Conservation (phyloP, 108 stramenopile genomes). For the Aurantiochytrium sp. region DNA sequence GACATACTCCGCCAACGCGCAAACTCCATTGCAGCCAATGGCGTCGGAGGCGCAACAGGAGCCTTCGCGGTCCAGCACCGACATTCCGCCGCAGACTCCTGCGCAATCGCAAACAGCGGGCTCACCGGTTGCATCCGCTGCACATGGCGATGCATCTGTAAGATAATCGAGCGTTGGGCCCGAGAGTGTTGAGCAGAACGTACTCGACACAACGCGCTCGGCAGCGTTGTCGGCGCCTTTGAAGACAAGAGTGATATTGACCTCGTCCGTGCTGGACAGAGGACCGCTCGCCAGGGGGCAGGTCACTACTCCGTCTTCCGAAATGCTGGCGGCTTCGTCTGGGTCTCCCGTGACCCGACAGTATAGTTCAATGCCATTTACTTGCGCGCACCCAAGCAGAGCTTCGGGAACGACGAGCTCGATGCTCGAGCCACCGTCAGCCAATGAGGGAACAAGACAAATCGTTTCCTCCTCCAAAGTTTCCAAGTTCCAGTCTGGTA, state of each 20-base stretch:
- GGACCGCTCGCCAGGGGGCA: neutral
- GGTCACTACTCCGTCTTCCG: neutral
- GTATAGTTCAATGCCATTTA: neutral
- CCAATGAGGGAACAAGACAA: neutral
- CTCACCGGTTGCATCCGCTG: neutral
- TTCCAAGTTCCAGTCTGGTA: neutral
- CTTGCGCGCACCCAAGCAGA: neutral
- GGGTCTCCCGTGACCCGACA: neutral
- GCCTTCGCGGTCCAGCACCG: neutral
- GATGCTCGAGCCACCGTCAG: neutral
- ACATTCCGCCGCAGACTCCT: neutral
- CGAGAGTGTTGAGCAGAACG: neutral
- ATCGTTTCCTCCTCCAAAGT: neutral
- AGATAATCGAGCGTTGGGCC: conserved; percentile 5
- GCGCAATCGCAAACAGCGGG: neutral
- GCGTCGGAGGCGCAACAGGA: neutral
- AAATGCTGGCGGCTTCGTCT: neutral
- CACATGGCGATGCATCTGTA: too few species aligned
- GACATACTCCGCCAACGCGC: neutral
- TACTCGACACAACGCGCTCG: neutral
- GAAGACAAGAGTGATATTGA: neutral
- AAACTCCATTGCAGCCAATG: neutral
- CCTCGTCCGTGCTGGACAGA: too few species aligned
- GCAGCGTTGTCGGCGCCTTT: neutral
- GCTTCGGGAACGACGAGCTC: neutral